Base-by-base conservation (phyloP, 1,284 basidiomycete species). In the Quambalaria eucalypti region DNA sequence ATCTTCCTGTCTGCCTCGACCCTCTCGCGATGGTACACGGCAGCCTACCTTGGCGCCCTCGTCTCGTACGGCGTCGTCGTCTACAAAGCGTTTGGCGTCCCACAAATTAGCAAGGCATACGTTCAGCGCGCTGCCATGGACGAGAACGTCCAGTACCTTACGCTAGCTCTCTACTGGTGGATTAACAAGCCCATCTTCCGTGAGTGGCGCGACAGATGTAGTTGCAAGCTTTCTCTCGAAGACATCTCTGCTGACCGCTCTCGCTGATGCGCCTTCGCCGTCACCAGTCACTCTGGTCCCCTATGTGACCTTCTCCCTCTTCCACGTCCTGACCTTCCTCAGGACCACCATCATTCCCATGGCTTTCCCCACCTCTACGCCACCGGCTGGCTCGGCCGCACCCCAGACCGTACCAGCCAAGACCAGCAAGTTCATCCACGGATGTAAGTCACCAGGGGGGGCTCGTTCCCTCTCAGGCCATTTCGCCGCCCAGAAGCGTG, bases 91-190 rank as follows among this genome's bases (percentile, higher is more conserved):
- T 74, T 74, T 33, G 73, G 72, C 9, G 61, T 73, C 8, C 74
- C 74, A 12, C 73, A 73, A 38, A 60, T 71, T 48, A 72, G 66
- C 53, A 66, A 65, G 42, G 60, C 71, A 0, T 74, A 72, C 61
- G 56, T 76, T n/a, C 71, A 76, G 58, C 69, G 74, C 26, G 72
- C 73, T 1, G 52, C 68, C 19, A 71, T 76, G 69, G 74, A 76
- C 46, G 74, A 76, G 56, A 76, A 76, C 52, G 74, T 76, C 29
- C 73, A 75, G 57, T 76, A 76, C 56, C 62, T 74, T 30, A 62
- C 71, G 49, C 57, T 76, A 21, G 72, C 73, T 2, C 57, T 76
- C 29, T 74, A 76, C 66, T 76, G 74, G 74, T 70, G 69, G 62
- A 73, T 71, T 61, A 68, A 61, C 48, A 69, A 68, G 58, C 71